Conservation (phyloP, 495 filamentous ascomycete genomes). For the Aspergillus taichungensis region DNA sequence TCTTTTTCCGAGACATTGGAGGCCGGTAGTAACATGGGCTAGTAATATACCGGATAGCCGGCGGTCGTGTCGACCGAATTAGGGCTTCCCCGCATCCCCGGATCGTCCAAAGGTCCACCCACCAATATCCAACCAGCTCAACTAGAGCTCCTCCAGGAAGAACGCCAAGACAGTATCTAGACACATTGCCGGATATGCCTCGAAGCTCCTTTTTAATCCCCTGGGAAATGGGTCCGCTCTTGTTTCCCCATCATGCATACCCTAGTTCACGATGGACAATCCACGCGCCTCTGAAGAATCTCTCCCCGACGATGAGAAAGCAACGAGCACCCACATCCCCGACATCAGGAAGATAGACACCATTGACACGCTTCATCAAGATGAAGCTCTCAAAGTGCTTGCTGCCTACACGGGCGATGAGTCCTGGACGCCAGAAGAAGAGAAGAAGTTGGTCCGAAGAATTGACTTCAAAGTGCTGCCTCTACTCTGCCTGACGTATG, state of each 20-base stretch:
- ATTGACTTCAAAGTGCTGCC: slow-evolving; percentile 42
- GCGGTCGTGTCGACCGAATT: too few species aligned
- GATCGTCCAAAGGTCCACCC: neutral
- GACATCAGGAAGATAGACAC: slow-evolving; percentile 5
- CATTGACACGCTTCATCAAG: slow-evolving; percentile 34
- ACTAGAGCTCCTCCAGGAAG: neutral
- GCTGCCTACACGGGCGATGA: slow-evolving; percentile 31
- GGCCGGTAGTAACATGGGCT: neutral
- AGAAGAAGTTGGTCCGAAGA: slow-evolving; percentile 33
- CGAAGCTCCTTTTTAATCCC: too few species aligned
- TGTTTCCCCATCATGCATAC: neutral
- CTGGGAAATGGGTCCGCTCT: too few species aligned
- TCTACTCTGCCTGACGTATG: slow-evolving; percentile 20
- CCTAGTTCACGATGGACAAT: slow-evolving; percentile 1
- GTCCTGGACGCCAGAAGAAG: slow-evolving; percentile 35
- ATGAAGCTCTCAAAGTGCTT: slow-evolving; percentile 37
- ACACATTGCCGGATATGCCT: too few species aligned
- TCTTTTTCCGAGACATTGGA: neutral
- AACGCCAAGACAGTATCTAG: neutral
- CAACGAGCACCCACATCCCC: slow-evolving; percentile 2
- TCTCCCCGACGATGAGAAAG: slow-evolving; percentile 8
- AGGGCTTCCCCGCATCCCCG: too few species aligned
- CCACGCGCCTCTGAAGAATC: slow-evolving; percentile 3
- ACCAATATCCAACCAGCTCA: slow-evolving; percentile 5
- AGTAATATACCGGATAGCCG: too few species aligned